Evolutionary conservation across 1,139 yeast genomes (phyloP).

Genomic region (Pichia sp.): DNA sequence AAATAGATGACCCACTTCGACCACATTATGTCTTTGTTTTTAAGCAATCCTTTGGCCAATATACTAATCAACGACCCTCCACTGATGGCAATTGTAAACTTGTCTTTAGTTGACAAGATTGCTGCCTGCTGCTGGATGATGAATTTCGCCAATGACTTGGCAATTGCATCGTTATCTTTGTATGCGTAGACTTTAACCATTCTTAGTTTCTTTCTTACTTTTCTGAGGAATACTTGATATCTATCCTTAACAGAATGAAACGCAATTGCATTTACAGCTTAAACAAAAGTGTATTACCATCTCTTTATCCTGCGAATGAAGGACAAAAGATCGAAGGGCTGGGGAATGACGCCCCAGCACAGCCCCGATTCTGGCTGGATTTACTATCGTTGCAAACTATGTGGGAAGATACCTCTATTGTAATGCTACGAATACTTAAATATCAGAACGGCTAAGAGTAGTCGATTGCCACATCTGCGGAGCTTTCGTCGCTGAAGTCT

Average conservation of each 20-base stretch:
- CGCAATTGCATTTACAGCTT: too few species aligned
- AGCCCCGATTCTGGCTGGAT: background rate
- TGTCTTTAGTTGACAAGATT: conserved; percentile 40
- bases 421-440: background rate
- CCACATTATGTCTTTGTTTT: conserved; percentile 55
- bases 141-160: conserved; percentile 53
- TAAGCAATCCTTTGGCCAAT: conserved; percentile 65
- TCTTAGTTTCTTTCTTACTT: background rate
- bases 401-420: background rate
- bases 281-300: too few species aligned
- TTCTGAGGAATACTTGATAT: background rate
- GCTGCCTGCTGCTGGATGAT: conserved; percentile 52
- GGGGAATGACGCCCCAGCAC: background rate
- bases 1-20: conserved; percentile 65
- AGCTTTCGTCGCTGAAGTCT: conserved; percentile 2
- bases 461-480: background rate
- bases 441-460: background rate
- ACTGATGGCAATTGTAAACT: conserved; percentile 74
- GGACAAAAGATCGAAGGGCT: background rate
- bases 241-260: too few species aligned
- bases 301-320: too few species aligned
- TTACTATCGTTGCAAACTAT: background rate
- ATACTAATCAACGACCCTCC: conserved; percentile 89
- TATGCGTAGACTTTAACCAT: conserved; percentile 46
- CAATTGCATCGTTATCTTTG: conserved; percentile 53